phyloP scores from a whole-genome alignment of 2,329 filamentous ascomycete species.

The Aspergillus sp. region DNA sequence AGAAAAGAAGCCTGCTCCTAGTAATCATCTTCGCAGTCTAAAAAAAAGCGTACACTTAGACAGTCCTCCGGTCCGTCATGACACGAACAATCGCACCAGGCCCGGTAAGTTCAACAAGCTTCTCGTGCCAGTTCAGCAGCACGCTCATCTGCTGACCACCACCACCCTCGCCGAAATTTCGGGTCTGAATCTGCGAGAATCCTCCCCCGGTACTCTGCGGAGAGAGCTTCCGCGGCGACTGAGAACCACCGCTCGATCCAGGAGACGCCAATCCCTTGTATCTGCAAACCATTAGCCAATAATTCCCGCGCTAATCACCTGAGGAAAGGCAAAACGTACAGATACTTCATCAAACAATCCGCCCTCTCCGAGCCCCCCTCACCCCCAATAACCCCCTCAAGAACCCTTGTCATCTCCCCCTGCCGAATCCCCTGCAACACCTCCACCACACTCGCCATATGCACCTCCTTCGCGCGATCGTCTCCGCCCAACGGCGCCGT shows the following conservation, averaged over 20 bases:
- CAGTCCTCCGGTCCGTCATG: conserved; percentile 93
- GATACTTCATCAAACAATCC: conserved; percentile 95
- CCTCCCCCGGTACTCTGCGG: conserved; percentile 66
- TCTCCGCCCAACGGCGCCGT: conserved; percentile 63
- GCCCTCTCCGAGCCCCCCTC: conserved; percentile 76
- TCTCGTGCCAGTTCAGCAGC: conserved; percentile 96
- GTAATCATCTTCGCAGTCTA: background rate
- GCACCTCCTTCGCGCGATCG: conserved; percentile 63
- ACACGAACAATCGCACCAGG: conserved; percentile 86
- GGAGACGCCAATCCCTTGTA: conserved; percentile 78
- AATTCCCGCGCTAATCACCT: background rate
- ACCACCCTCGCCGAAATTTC: conserved; percentile 56
- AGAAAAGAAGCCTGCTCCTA: background rate
- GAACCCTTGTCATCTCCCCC: conserved; percentile 84
- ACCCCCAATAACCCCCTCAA: conserved; percentile 71
- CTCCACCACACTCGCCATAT: conserved; percentile 82
- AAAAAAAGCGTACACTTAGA: conserved; percentile 41
- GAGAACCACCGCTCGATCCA: conserved; percentile 24
- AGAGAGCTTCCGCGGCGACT: conserved; percentile 50
- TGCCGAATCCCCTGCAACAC: conserved; percentile 94
- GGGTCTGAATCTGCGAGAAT: conserved; percentile 69
- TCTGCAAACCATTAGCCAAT: conserved; percentile 39
- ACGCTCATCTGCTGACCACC: conserved; percentile 92
- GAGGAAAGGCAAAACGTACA: conserved; percentile 52
- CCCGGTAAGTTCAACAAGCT: conserved; percentile 89